Evolutionary conservation across 2,329 filamentous ascomycete species (phyloP), one percentile per base, ranked within the genome.

Genomic region (Blastomyces silverae): DNA sequence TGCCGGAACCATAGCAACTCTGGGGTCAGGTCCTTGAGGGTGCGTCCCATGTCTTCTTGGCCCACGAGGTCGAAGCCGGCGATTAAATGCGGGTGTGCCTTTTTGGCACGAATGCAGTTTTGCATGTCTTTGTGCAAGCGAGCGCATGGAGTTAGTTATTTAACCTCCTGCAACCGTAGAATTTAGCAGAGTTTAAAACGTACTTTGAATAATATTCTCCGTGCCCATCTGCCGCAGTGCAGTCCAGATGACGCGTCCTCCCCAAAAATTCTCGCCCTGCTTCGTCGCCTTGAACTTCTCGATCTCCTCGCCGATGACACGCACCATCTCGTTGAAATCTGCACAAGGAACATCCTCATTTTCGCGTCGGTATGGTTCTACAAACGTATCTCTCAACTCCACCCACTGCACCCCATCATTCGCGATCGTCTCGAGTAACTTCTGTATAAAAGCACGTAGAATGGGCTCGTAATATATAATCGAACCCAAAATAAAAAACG

Each of bases 1-100:
- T 94, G 92, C 67, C 88, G 87, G 82, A 97, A 97, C 91, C 91
- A 97, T 76, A 97, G 92, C 0, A 97, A 80, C 72, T 96, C 87
- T 0, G 92, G 91, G 0, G 92, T 83, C 2, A 96, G 79, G 68
- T 94, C 89, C 34, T 84, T 82, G 31, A 96, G 84, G 0, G 91
- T 83, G 17, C 90, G 85, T 0, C 92, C 92, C 1, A 83, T 74
- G 73, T 96, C 90, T 79, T 97, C 93, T 76, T 93, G 89, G 0
- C 91, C 92, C 4, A 96, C 92, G 8, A 97, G 79, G 76, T 97
- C 93, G 77, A 91, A 97, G 11, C 92, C 93, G 6, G 65, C 65
- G 34, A 69, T 64, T 34, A 68, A 59, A 42, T 69, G 48, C 13
- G 67, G 67, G 48, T 69, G 62, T 20, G 62, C 83, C 64, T 89